These are phyloP conservation scores for Cyclotella cryptica DNA, from an alignment of 108 stramenopile species.

Conservation along the genomic window DNA sequence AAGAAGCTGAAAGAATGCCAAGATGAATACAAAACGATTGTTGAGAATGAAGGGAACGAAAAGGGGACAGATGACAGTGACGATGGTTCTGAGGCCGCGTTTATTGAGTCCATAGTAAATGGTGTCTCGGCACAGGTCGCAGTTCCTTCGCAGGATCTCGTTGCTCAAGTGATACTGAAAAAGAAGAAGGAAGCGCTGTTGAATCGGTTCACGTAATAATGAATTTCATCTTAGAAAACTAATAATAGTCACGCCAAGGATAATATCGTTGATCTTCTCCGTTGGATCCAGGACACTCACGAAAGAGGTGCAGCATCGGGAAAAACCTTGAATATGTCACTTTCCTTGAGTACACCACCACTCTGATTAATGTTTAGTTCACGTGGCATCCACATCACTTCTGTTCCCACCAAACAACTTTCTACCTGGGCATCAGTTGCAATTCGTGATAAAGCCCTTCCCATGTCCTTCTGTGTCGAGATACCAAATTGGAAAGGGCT, in stretches of 20 bases:
- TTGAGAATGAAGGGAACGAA: conserved; percentile 13
- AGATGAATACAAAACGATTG: conserved; percentile 33
- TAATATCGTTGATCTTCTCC: background rate
- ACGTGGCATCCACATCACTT: conserved; percentile 78
- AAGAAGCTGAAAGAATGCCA: conserved; percentile 37
- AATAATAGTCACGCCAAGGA: too few species aligned
- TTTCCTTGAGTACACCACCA: conserved; percentile 18
- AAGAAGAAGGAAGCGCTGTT: conserved; percentile 84
- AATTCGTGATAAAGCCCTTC: conserved; percentile 66
- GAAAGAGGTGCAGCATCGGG: conserved; percentile 36
- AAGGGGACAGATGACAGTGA: conserved; percentile 15
- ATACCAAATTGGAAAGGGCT: conserved; percentile 39
- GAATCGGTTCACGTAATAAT: conserved; percentile 57
- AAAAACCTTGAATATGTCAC: conserved; percentile 31
- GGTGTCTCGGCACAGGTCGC: conserved; percentile 49
- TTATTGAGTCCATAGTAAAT: conserved; percentile 18
- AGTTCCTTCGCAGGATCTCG: conserved; percentile 73
- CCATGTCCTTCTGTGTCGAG: conserved; percentile 52
- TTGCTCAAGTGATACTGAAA: conserved; percentile 64
- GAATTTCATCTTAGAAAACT: background rate
- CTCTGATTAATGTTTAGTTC: background rate
- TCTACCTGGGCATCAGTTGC: conserved; percentile 75
- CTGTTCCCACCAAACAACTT: conserved; percentile 77
- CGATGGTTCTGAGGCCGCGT: conserved; percentile 44
- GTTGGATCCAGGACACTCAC: background rate